Conservation (phyloP, 1,139 yeast genomes). For the Magnusiomyces paraingens region DNA sequence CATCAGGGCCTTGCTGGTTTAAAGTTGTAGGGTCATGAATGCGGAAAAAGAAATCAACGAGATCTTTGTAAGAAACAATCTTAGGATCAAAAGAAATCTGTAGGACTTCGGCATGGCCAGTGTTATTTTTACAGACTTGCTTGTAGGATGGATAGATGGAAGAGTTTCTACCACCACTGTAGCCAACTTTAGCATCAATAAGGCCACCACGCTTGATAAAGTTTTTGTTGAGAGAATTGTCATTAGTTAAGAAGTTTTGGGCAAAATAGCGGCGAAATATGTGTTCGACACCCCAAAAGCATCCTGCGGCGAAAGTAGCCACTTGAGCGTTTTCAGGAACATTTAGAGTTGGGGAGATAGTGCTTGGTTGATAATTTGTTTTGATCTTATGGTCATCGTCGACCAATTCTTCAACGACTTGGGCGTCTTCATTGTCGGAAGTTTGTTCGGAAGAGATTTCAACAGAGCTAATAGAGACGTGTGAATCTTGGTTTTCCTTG, state of each 20-base stretch:
- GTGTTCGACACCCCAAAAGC: conserved; percentile 96
- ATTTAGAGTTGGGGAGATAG: conserved; percentile 28
- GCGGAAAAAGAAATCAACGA: conserved; percentile 78
- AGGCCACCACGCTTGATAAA: conserved; percentile 43
- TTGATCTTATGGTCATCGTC: not conserved
- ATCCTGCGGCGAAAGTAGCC: conserved; percentile 38
- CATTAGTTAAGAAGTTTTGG: not conserved
- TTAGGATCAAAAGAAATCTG: conserved; percentile 79
- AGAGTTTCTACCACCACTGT: conserved; percentile 62
- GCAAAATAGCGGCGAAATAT: conserved; percentile 62
- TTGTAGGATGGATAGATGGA: conserved; percentile 56
- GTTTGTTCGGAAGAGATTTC: not conserved
- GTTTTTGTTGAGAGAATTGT: not conserved
- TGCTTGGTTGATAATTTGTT: conserved; percentile 4
- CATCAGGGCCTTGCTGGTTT: conserved; percentile 72
- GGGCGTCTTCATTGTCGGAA: not conserved
- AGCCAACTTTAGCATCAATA: conserved; percentile 77
- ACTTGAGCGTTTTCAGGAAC: conserved; percentile 31
- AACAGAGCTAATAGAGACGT: not conserved
- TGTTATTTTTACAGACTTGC: conserved; percentile 66
- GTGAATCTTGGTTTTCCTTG: not conserved
- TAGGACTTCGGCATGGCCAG: conserved; percentile 61
- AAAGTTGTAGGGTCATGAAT: conserved; percentile 73
- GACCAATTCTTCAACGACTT: not conserved
- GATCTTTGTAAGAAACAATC: conserved; percentile 48